phyloP scores from a whole-genome alignment of 148 eudicot species.

The Chenopodium quinoa region DNA sequence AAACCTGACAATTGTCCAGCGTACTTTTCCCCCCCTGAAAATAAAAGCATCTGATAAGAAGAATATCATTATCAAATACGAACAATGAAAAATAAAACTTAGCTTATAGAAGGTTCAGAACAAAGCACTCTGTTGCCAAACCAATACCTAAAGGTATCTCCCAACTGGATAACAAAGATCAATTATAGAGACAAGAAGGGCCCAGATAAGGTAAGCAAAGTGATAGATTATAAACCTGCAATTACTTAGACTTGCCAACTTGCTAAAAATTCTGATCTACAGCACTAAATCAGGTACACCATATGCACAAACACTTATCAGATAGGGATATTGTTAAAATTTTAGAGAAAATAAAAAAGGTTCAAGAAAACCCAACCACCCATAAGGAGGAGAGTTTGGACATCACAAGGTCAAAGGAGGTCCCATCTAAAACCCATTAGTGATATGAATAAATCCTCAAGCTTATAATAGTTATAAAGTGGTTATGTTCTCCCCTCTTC shows the following conservation, averaged over 20 bases:
- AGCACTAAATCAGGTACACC: not conserved
- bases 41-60: not conserved
- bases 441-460: too few relatives aligned
- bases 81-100: not conserved
- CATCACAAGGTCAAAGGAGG: too few relatives aligned
- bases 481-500: too few relatives aligned
- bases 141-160: not conserved
- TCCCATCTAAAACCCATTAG: too few relatives aligned
- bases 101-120: not conserved
- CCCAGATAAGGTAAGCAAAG: not conserved
- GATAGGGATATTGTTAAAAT: too few relatives aligned
- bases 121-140: not conserved
- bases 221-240: not conserved
- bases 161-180: not conserved
- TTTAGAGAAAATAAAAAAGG: too few relatives aligned
- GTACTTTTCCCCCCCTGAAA: conserved; percentile 95
- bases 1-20: conserved; percentile 93
- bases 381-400: too few relatives aligned
- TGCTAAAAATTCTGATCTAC: not conserved
- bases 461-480: too few relatives aligned
- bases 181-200: not conserved
- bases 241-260: not conserved
- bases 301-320: too few relatives aligned
- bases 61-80: not conserved
- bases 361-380: too few relatives aligned